Base-by-base conservation (phyloP, 1,139 yeast genomes). In the Yarrowia galli region DNA sequence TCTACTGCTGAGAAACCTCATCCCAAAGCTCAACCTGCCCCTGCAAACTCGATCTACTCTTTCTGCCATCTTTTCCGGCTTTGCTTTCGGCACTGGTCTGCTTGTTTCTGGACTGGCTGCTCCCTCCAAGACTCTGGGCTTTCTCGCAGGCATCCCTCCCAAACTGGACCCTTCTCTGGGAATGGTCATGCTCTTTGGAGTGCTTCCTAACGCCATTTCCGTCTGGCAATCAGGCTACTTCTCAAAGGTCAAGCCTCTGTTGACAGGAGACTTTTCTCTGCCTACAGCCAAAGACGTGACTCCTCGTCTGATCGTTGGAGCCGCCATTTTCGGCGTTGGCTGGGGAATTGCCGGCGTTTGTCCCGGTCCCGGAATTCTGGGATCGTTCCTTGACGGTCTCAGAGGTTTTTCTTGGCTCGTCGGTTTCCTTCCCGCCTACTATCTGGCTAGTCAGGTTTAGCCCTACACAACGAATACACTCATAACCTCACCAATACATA, bases 311-410 rank as follows among this genome's bases (percentile, higher is more conserved):
- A 35, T 46, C 20, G 9, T 46, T n/a, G 51, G 51, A 16, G 51
- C 51, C 2, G 51, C 51, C 51, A 46, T 46, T 25, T 46, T 46
- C 51, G 51, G 51, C 8, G 51, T 46, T 20, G 51, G 51, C 25
- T 46, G 51, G 51, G 51, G 51, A 20, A 46, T 46, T 20, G 51
- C 51, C 0, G 51, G 51, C 2, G 25, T 46, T 25, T 46, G 51
- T 46, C 51, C 51, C 20, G 51, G 51, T 3, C 51, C 51, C 20
- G 51, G 51, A 8, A 46, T 46, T n/a, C 51, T 46, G 6, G 51
- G 51, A 1, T 46, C 51, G 20, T 46, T 46, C 35, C 35, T 46
- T 1, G 51, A 46, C 18, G 51, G 36, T 1, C 20, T 46, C 15
- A 2, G 51, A n/a, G 51, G 51, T 9, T 35, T 46, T 15, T 46